Evolutionary conservation across 2,329 filamentous ascomycete species (phyloP).

Genomic region (Epichloe coenophiala): DNA sequence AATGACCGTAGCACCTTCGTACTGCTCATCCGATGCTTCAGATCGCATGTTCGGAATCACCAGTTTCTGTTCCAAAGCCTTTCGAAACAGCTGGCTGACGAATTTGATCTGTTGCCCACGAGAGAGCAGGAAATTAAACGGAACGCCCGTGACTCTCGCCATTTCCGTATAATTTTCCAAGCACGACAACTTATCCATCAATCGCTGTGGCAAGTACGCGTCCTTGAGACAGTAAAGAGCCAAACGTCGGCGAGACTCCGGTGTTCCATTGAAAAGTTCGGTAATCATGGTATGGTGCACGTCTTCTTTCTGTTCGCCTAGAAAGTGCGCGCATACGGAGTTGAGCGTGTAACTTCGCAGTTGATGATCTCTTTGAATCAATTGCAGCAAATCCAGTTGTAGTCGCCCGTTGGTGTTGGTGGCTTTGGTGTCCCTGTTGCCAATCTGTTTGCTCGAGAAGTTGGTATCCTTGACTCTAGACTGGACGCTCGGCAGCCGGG

Average conservation of each 20-base stretch:
- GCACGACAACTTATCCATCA: conserved; percentile 97
- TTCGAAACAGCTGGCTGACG: conserved; percentile 91
- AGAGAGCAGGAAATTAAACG: conserved; percentile 86
- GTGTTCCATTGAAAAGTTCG: conserved; percentile 89
- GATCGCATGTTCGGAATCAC: conserved; percentile 79
- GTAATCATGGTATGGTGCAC: conserved; percentile 99
- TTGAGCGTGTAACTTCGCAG: conserved; percentile 94
- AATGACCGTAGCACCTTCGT: conserved; percentile 95
- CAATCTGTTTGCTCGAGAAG: conserved; percentile 97
- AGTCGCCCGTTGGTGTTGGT: conserved; percentile 92
- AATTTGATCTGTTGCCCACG: conserved; percentile 96
- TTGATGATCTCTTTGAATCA: conserved; percentile 90
- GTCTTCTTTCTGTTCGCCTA: conserved; percentile 96
- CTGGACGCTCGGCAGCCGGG: conserved; percentile 56
- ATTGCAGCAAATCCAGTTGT: conserved; percentile 85
- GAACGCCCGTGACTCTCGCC: conserved; percentile 97
- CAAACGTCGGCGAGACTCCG: conserved; percentile 78
- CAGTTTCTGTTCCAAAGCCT: conserved; percentile 82
- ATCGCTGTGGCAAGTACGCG: conserved; percentile 80
- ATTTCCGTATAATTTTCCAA: conserved; percentile 99
- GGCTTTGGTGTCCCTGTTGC: conserved; percentile 82
- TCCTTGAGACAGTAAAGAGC: conserved; percentile 97
- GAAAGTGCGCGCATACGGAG: conserved; percentile 85
- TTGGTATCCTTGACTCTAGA: conserved; percentile 68
- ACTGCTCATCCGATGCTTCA: conserved; percentile 69